A percentile compares a stretch with the other conserved stretches of the same genome.
These are phyloP conservation scores for Heliocybe sulcata DNA, from an alignment of 1,284 basidiomycete genomes.

Conservation along the genomic window DNA sequence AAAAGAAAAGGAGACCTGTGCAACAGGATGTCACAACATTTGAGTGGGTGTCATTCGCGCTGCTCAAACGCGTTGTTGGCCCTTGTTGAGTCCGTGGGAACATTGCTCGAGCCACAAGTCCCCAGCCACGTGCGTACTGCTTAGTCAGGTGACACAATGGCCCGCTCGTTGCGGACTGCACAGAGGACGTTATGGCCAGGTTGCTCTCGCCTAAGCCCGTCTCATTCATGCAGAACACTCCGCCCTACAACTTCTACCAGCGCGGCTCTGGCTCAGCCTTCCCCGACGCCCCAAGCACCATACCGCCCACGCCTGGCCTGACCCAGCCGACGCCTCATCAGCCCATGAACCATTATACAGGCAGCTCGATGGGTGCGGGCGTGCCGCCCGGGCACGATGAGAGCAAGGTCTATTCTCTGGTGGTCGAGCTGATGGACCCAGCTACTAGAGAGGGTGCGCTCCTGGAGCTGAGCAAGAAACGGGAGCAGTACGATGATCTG, in stretches of 20 bases:
- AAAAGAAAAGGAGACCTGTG: background rate
- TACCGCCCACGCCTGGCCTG: constrained; percentile 26
- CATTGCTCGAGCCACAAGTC: background rate
- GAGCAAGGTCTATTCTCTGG: constrained; percentile 30
- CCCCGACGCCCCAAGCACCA: constrained; percentile 13
- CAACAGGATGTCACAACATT: background rate
- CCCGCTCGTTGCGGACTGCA: background rate
- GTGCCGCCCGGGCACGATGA: constrained; percentile 6
- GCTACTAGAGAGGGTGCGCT: constrained; percentile 81
- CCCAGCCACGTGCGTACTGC: background rate
- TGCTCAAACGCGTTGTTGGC: background rate
- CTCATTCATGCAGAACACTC: constrained; percentile 50
- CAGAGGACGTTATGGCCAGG: constrained; percentile 39
- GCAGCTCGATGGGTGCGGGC: constrained; percentile 14
- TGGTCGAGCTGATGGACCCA: constrained; percentile 78
- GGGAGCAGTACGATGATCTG: constrained; percentile 98
- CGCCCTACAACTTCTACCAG: constrained; percentile 43
- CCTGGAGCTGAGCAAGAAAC: constrained; percentile 96
- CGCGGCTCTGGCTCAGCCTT: constrained; percentile 17
- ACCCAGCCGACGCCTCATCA: constrained; percentile 47
- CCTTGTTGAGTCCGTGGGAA: background rate
- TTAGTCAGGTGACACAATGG: background rate
- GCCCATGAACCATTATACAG: constrained; percentile 29
- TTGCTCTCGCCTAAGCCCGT: constrained; percentile 55
- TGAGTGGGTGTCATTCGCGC: background rate